Evolutionary conservation across 2,329 filamentous ascomycete species (phyloP).

Genomic region (Paecilomyces niveus): DNA sequence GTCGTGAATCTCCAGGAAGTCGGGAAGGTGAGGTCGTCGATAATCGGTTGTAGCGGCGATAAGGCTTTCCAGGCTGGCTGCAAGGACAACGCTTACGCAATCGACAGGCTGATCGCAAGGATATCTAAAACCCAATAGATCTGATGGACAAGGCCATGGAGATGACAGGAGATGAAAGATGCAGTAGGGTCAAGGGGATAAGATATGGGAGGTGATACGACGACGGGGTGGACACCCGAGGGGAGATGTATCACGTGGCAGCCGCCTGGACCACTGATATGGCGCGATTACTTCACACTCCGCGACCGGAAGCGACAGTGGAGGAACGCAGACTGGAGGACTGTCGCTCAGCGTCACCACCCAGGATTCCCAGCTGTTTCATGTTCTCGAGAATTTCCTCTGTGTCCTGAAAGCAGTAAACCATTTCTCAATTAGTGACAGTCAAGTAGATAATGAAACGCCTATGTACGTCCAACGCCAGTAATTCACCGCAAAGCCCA

Average conservation of each 20-base stretch:
- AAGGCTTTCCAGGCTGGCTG: constrained; percentile 40
- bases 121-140: constrained; percentile 35
- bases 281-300: constrained; percentile 29
- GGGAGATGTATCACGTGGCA: constrained; percentile 29
- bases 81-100: constrained; percentile 35
- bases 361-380: neutral
- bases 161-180: constrained; percentile 8
- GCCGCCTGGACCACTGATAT: constrained; percentile 32
- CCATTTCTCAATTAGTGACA: constrained; percentile 27
- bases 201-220: constrained; percentile 6
- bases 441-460: constrained; percentile 14
- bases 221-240: constrained; percentile 10
- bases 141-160: constrained; percentile 11
- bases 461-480: constrained; percentile 24
- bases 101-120: constrained; percentile 36
- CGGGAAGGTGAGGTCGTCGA: neutral
- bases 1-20: neutral
- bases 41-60: constrained; percentile 29
- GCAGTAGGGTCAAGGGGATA: constrained; percentile 2
- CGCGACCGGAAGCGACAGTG: neutral
- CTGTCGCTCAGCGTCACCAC: neutral
- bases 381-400: constrained; percentile 16
- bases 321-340: constrained; percentile 13
- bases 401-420: constrained; percentile 20
- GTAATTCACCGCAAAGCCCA: constrained; percentile 7